Evolutionary conservation across 805 yeast genomes (phyloP).

Genomic region (Yamadazyma ubonensis): DNA sequence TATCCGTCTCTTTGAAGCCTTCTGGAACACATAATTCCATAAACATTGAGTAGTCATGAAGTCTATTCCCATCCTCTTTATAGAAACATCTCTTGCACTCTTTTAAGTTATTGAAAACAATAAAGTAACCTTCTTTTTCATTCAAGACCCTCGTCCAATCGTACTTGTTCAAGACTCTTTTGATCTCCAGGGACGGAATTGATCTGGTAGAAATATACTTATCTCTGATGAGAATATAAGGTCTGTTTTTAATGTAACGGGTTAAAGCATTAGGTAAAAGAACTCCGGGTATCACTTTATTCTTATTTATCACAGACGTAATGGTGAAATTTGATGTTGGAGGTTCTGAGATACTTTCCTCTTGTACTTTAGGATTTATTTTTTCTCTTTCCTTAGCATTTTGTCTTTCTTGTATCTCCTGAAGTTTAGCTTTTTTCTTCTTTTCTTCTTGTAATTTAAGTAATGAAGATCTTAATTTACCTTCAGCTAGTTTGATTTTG

Average conservation of each 20-base stretch:
- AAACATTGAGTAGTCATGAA: constrained; percentile 47
- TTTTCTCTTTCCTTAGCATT: constrained; percentile 17
- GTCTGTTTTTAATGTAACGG: constrained; percentile 52
- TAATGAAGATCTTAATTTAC: constrained; percentile 23
- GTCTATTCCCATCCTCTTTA: constrained; percentile 56
- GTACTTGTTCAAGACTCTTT: constrained; percentile 55
- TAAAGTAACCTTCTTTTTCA: constrained; percentile 65
- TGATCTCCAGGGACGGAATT: constrained; percentile 56
- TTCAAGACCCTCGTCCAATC: constrained; percentile 65
- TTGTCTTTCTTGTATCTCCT: constrained; percentile 19
- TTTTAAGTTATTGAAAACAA: constrained; percentile 59
- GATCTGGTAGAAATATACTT: constrained; percentile 48
- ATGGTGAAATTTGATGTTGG: constrained; percentile 36
- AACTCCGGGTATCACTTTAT: constrained; percentile 32
- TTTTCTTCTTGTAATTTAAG: constrained; percentile 34
- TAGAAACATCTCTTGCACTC: constrained; percentile 63
- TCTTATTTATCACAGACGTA: constrained; percentile 29
- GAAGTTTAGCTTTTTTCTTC: constrained; percentile 22
- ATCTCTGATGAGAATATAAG: constrained; percentile 56
- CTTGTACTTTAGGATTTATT: constrained; percentile 9
- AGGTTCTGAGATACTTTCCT: constrained; percentile 10
- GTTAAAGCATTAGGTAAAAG: constrained; percentile 50
- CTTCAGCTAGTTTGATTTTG: constrained; percentile 36
- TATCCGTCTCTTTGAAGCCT: constrained; percentile 22
- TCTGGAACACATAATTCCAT: constrained; percentile 61